Conservation (phyloP, 2,329 filamentous ascomycete genomes). For the Aspergillus sp. region DNA sequence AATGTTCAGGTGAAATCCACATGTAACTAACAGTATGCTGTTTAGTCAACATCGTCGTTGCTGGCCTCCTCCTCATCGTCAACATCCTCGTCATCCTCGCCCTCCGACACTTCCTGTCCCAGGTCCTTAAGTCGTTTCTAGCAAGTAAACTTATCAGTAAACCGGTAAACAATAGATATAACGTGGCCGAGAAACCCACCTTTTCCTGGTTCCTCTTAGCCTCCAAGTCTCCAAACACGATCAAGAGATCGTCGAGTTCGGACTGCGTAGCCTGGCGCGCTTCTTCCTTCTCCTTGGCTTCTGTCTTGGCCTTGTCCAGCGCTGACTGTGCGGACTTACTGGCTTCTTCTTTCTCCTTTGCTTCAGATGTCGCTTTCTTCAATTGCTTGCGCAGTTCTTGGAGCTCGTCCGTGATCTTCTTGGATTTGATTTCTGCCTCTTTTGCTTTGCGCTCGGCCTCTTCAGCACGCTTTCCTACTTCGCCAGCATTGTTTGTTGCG, state of each 20-base stretch:
- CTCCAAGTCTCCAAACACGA: constrained; percentile 73
- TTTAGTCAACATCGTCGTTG: constrained; percentile 25
- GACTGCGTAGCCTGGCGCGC: constrained; percentile 58
- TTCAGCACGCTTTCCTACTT: not conserved
- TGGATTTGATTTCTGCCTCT: constrained; percentile 10
- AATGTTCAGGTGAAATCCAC: too few relatives aligned
- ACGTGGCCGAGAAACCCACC: constrained; percentile 40
- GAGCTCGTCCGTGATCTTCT: constrained; percentile 30
- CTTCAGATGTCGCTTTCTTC: constrained; percentile 25
- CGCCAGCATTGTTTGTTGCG: not conserved
- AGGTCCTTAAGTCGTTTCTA: constrained; percentile 55
- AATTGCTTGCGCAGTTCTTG: constrained; percentile 5
- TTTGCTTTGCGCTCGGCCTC: constrained; percentile 2
- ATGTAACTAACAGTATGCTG: not conserved
- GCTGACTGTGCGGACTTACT: constrained; percentile 40
- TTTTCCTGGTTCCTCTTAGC: constrained; percentile 69
- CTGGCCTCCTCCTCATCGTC: constrained; percentile 46
- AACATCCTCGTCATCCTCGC: constrained; percentile 58
- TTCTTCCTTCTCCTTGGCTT: constrained; percentile 46
- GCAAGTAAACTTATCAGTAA: constrained; percentile 31
- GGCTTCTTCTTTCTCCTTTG: constrained; percentile 42
- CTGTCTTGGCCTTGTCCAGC: constrained; percentile 24
- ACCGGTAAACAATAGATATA: not conserved
- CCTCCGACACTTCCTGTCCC: constrained; percentile 66
- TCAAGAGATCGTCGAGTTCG: constrained; percentile 71